Percentiles rank a stretch among this genome's conserved stretches.
phyloP scores from a whole-genome alignment of 495 filamentous ascomycete species.

The Glutinoglossum americanum region DNA sequence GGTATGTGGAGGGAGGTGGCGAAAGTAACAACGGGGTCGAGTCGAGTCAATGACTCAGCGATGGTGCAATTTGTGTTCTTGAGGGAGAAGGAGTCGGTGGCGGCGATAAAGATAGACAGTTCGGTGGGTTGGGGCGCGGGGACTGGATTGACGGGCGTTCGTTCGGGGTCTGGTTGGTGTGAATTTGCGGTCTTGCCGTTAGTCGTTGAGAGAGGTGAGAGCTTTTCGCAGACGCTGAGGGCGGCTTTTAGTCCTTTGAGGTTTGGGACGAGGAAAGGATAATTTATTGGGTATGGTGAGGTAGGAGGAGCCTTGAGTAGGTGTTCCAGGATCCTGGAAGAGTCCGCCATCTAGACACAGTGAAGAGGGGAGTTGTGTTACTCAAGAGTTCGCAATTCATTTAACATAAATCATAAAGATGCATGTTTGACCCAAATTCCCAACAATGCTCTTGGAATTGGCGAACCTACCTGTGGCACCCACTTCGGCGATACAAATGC shows the following conservation, averaged over 20 bases:
- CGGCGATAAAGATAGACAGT: slow-evolving; percentile 78
- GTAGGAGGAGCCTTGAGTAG: slow-evolving; percentile 37
- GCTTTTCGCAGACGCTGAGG: slow-evolving; percentile 15
- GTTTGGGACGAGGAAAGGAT: slow-evolving; percentile 89
- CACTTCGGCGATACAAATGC: slow-evolving; percentile 94
- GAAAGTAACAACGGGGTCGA: slow-evolving; percentile 48
- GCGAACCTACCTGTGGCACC: slow-evolving; percentile 63
- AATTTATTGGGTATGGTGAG: slow-evolving; percentile 47
- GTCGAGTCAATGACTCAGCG: slow-evolving; percentile 54
- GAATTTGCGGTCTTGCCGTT: slow-evolving; percentile 5
- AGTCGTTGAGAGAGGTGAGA: slow-evolving; percentile 6
- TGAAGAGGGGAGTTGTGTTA: not conserved
- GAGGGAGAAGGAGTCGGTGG: slow-evolving; percentile 77
- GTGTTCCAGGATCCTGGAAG: slow-evolving; percentile 56
- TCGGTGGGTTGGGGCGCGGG: slow-evolving; percentile 30
- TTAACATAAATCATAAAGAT: not conserved
- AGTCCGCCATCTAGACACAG: slow-evolving; percentile 75
- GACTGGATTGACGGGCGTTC: slow-evolving; percentile 6
- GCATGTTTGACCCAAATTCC: not conserved
- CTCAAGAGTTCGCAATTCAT: not conserved
- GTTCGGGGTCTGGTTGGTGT: slow-evolving; percentile 14
- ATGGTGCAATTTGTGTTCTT: slow-evolving; percentile 85
- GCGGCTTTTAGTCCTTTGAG: slow-evolving; percentile 52
- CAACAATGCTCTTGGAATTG: not conserved
- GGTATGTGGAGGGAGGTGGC: slow-evolving; percentile 50